phyloP scores from a whole-genome alignment of 495 filamentous ascomycete genomes.

The Aspergillus egyptiacus region DNA sequence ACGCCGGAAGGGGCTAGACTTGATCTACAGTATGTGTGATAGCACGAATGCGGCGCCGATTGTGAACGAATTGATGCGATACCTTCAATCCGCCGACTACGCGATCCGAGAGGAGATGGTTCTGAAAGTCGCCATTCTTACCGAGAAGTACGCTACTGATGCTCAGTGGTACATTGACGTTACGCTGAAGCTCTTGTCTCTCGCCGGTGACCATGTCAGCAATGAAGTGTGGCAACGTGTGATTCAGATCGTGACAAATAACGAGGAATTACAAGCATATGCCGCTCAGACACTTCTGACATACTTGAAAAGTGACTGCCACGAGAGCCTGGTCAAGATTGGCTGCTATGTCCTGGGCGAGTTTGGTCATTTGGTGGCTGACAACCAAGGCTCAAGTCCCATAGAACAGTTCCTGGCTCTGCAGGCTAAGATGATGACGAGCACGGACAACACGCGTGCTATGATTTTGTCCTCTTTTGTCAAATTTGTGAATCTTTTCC shows the following conservation, averaged over 20 bases:
- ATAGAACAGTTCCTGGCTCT: conserved; percentile 97
- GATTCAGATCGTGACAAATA: conserved; percentile 98
- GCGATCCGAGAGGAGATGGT: conserved; percentile 99
- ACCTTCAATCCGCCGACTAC: conserved; percentile 94
- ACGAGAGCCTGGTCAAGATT: conserved; percentile 96
- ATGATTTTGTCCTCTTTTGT: conserved; percentile 93
- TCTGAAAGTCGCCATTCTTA: conserved; percentile 94
- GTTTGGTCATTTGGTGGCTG: conserved; percentile 97
- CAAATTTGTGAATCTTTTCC: conserved; percentile 98
- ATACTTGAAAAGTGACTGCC: conserved; percentile 87
- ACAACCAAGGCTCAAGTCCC: conserved; percentile 84
- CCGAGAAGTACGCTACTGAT: conserved; percentile 97
- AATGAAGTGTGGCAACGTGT: conserved; percentile 99
- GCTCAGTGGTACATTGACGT: conserved; percentile 99
- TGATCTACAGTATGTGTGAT: conserved; percentile 99
- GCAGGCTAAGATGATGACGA: conserved; percentile 81
- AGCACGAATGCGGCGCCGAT: conserved; percentile 84
- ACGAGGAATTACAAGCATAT: conserved; percentile 96
- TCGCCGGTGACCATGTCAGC: conserved; percentile 97
- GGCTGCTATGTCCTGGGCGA: conserved; percentile 93
- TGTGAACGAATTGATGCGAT: conserved; percentile 87
- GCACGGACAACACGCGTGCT: conserved; percentile 80
- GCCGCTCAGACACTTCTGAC: conserved; percentile 86
- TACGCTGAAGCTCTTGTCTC: conserved; percentile 85
- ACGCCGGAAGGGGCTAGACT: conserved; percentile 86